Evolutionary conservation across 164 flowering plant genomes (phyloP), one percentile per base, ranked within the genome.

Genomic region (Liquidambar formosana): DNA sequence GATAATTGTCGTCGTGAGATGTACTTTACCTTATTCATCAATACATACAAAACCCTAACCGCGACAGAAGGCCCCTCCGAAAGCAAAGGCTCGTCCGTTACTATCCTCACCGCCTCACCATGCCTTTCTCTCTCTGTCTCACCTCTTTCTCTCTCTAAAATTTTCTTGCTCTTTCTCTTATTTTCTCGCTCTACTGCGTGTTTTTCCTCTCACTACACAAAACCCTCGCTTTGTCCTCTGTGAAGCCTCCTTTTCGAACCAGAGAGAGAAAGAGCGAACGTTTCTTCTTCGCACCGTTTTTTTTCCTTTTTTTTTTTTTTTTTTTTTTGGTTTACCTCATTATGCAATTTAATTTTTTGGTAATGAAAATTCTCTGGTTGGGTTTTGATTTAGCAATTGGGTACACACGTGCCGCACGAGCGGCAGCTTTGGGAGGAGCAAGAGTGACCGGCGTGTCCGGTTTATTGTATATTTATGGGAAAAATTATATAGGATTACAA

Each of bases 21-120:
- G 59, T 41, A 63, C 57, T 51, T 67, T 18, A 71, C 78, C 75
- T 33, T 33, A 33, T 75, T 68, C 21, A 14, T 26, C 65, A 57
- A 67, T 27, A 21, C 61, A 61, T 28, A 26, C 14, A 26, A 71
- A 67, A 64, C 75, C 78, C 75, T 76, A 74, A 70, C 54, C 52
- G 21, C 23, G 57, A 59, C 66, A 5, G 4, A 41, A 67, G n/a
- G n/a, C n/a, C n/a, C n/a, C 51, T 59, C 65, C 45, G 27, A 51
- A 10, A 57, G 13, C 61, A 54, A 52, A 27, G 16, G 26, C 33
- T 25, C 61, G 53, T 49, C n/a, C 6, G n/a, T 49, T 49, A 49
- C 5, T 49, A 27, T 19, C 63, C 63, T 4, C 23, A 61, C 46
- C 47, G 11, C n/a, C 64, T 4, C 61, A 59, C 45, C 46, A 59